Evolutionary conservation across 2,329 filamentous ascomycete species (phyloP), one percentile per base, ranked within the genome.

Genomic region (Ascochyta rabiei): DNA sequence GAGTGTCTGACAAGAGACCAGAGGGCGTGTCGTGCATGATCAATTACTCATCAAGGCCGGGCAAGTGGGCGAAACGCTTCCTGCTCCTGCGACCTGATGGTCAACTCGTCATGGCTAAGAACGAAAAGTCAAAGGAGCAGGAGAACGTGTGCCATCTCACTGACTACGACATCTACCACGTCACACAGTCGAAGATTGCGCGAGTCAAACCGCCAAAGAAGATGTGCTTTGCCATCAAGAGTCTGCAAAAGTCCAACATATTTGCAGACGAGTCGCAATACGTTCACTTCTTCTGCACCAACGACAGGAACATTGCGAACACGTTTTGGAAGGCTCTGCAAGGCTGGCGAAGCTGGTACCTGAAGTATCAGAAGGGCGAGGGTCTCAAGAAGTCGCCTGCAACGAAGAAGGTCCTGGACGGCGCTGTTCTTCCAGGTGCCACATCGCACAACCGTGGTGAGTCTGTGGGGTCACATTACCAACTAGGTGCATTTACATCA

Each of bases 141-240:
- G 76, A 81, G 12, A 88, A 84, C 57, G 80, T 96, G 30, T 96
- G 91, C 72, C 91, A 96, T 75, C 75, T 98, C 42, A 91, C 90
- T 2, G 93, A 97, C 75, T 97, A 93, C 73, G 93, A 98, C 69
- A 89, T 97, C 43, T 97, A 97, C 76, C 85, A 82, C 1, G 89
- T 91, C 1, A 91, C 86, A 5, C 81, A 85, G 46, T 83, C 85
- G 39, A 86, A 91, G 62, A 77, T 86, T 59, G 81, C 85, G 33
- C 89, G 88, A 67, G 81, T 97, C 48, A 92, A 89, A 66, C 89
- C 92, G 0, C 93, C 93, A 0, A 96, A 95, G 75, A 89, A 88
- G 69, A 82, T 87, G 63, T 96, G 91, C 76, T 93, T 90, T 67
- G 93, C 91, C 0, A 83, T 98, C 64, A 97, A 96, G 76, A 96